Percentiles rank a stretch among this genome's conserved stretches.
Evolutionary conservation across 2,329 filamentous ascomycete genomes (phyloP).

Genomic region (Ceratocystis ficicola): DNA sequence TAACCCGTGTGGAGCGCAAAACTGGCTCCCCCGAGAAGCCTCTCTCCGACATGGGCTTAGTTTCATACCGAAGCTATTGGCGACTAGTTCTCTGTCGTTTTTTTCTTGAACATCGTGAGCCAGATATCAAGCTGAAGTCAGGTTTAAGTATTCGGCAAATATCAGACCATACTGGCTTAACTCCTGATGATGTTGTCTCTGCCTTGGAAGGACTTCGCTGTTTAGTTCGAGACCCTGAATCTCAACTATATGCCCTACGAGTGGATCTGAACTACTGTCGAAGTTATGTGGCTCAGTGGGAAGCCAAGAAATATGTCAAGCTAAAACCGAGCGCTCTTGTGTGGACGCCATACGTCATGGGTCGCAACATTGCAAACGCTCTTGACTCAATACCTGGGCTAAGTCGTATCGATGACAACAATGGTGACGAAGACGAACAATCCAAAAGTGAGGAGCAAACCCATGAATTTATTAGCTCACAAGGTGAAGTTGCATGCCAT

Average conservation of each 20-base stretch:
- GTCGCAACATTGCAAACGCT: constrained; percentile 65
- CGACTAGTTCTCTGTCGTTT: constrained; percentile 77
- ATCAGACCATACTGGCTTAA: constrained; percentile 87
- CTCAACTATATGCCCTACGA: constrained; percentile 77
- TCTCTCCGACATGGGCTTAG: constrained; percentile 91
- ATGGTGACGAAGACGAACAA: constrained; percentile 31
- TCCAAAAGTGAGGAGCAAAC: neutral
- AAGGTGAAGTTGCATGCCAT: constrained; percentile 11
- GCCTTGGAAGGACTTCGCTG: constrained; percentile 82
- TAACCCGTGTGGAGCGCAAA: constrained; percentile 85
- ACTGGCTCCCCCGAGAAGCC: constrained; percentile 95
- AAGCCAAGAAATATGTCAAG: constrained; percentile 74
- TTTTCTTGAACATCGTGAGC: constrained; percentile 41
- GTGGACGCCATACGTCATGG: constrained; percentile 98
- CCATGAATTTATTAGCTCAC: constrained; percentile 22
- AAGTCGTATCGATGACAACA: constrained; percentile 69
- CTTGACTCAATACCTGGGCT: constrained; percentile 72
- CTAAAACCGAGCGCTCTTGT: constrained; percentile 69
- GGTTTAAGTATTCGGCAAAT: constrained; percentile 54
- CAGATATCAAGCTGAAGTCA: constrained; percentile 26
- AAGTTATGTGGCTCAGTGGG: constrained; percentile 80
- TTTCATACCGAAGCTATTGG: constrained; percentile 98
- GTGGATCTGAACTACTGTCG: constrained; percentile 76
- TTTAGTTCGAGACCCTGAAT: constrained; percentile 77
- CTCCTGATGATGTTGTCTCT: constrained; percentile 88